Evolutionary conservation across 2,329 filamentous ascomycete genomes (phyloP), one percentile per base, ranked within the genome.

Genomic region (Fusarium paranaense): DNA sequence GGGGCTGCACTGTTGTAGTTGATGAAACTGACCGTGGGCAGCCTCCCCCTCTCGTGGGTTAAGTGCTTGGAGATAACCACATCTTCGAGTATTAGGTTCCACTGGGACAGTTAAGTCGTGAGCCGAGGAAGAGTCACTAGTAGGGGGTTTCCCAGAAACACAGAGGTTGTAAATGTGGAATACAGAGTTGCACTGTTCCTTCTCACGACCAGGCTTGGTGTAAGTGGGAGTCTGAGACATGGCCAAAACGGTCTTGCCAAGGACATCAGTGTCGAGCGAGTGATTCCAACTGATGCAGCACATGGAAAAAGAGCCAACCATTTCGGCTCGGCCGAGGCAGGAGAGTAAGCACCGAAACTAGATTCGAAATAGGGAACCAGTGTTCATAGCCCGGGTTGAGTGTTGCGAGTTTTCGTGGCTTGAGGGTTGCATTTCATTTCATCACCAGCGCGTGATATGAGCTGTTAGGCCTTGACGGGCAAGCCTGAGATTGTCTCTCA

Each of bases 1-100:
- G 87, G 87, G 38, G 68, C 75, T 50, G 45, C 76, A 9, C 61
- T 76, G 27, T 76, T 20, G 42, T 25, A 25, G 13, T 20, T 8
- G 16, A 57, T 57, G 54, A 13, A 33, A 56, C 30, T 20, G 18
- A 18, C 25, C 27, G 3, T 47, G 22, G 3, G 10, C 47, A 52
- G 6, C 16, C 5, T 3, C 25, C 5, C 5, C 25, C 9, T 16
- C 25, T 2, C 6, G 42, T 1, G 22, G 18, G 45, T 9, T 10
- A 11, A n/a, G 25, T 50, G 16, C 45, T 30, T n/a, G 22, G 22
- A 47, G 8, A 2, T 2, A 1, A 4, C 18, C 4, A 32, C 18
- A 14, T 20, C 27, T 52, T n/a, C 6, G 18, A 32, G 18, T n/a
- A n/a, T 8, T 8, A 13, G 1, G 25, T 52, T 52, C 27, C 2